A percentile compares a stretch with the other conserved stretches of the same genome.
phyloP scores from a whole-genome alignment of 1,284 basidiomycete genomes.

The Pseudozyma sp. region DNA sequence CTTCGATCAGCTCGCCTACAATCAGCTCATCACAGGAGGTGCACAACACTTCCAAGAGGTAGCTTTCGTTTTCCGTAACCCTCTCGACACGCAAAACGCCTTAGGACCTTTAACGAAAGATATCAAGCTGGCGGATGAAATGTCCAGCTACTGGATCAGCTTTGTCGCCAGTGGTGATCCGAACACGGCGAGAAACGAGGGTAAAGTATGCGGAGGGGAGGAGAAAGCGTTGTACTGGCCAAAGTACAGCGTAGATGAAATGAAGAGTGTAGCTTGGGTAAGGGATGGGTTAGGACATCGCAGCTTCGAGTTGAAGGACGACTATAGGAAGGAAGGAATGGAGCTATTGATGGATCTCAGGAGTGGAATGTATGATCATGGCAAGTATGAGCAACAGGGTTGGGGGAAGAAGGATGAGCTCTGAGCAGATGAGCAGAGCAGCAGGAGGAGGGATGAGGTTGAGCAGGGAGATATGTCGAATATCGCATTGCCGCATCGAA shows the following conservation, averaged over 20 bases:
- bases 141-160: slow-evolving; percentile 55
- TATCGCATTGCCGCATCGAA: too few relatives aligned
- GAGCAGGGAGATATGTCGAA: too few relatives aligned
- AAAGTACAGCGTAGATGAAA: slow-evolving; percentile 22
- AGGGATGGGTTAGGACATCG: slow-evolving; percentile 19
- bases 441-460: too few relatives aligned
- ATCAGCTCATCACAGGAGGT: slow-evolving; percentile 37
- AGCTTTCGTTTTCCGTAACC: slow-evolving; percentile 51
- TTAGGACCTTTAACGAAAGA: slow-evolving; percentile 47
- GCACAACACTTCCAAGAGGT: slow-evolving; percentile 53
- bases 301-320: slow-evolving; percentile 13
- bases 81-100: slow-evolving; percentile 49
- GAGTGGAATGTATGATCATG: slow-evolving; percentile 12
- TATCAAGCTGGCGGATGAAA: slow-evolving; percentile 44
- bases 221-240: slow-evolving; percentile 39
- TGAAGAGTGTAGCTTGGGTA: slow-evolving; percentile 11
- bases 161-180: slow-evolving; percentile 54
- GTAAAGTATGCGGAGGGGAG: neutral
- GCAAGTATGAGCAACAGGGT: neutral
- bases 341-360: slow-evolving; percentile 29
- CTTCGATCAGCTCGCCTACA: slow-evolving; percentile 52
- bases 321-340: slow-evolving; percentile 21
- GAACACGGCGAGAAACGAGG: slow-evolving; percentile 31
- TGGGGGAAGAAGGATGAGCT: slow-evolving; percentile 31
- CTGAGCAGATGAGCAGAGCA: slow-evolving; percentile 1